Base-by-base conservation (phyloP, 257 asterid species). In the Plantago major region DNA sequence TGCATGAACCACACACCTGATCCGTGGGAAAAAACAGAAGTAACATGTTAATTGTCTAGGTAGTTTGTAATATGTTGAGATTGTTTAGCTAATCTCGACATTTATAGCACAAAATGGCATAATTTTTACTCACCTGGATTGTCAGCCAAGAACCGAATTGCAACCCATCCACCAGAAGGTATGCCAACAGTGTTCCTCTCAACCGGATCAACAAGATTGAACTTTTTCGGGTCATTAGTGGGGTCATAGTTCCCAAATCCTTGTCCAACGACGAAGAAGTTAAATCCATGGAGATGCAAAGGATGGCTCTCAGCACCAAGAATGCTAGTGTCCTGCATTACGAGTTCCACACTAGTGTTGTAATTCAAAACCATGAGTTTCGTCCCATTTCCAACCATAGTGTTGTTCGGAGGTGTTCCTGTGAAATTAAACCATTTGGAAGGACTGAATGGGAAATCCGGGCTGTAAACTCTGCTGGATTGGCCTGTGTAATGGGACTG, bases 81-180 rank as follows among this genome's bases (percentile, higher is more conserved):
- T n/a, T n/a, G 26, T 22, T 22, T 22, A 22, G 26, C 26, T 22
- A 22, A 33, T 30, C 51, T 16, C 42, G 38, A 26, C 40, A 3
- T 33, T 33, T 33, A 33, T 2, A 33, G 8, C 40, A 33, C 3
- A 4, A 33, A 33, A 33, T 33, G 6, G 40, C 6, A 33, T 33
- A 33, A 26, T 6, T 37, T 19, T 49, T 40, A 56, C 68, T 3
- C 16, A 81, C 84, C 84, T 38, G 88, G 85, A 62, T 82, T 79
- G 42, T 72, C 70, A 0, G 85, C 85, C 64, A 67, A 56, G 46
- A 82, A 82, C 28, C 85, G 75, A 9, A 82, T 69, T n/a, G 84
- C 75, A 9, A 74, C 71, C 88, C 88, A 79, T 8, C 88, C 85
- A 19, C 81, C 81, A 0, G 68, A 55, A 2, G 88, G 88, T 13